Evolutionary conservation across 1,284 basidiomycete species (phyloP).

Genomic region (Chondrostereum purpureum): DNA sequence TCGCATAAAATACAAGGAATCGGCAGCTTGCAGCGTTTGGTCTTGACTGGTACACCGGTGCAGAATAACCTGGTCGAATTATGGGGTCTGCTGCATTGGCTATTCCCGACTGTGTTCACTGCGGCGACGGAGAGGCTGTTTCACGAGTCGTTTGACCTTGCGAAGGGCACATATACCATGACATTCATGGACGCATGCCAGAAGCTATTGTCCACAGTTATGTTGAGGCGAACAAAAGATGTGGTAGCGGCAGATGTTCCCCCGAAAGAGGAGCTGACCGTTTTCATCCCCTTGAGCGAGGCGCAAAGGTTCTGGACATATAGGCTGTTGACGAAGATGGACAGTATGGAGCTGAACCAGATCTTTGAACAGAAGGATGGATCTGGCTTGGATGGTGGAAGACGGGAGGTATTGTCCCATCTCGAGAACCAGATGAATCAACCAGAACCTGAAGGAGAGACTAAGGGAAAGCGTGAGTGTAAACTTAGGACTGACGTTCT

Average conservation of each 20-base stretch:
- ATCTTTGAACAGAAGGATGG: conserved; percentile 36
- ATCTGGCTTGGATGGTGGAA: conserved; percentile 24
- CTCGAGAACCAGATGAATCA: conserved; percentile 29
- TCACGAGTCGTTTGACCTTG: conserved; percentile 45
- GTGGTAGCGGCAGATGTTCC: conserved; percentile 45
- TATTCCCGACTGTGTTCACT: conserved; percentile 50
- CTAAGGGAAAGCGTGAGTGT: conserved; percentile 17
- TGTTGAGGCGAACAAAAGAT: conserved; percentile 57
- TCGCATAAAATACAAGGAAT: conserved; percentile 38
- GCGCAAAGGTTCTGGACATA: conserved; percentile 59
- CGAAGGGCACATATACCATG: conserved; percentile 41
- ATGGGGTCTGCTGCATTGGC: conserved; percentile 49
- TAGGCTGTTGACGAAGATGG: conserved; percentile 45
- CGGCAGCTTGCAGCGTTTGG: conserved; percentile 45
- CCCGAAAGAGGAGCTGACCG: conserved; percentile 48
- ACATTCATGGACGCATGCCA: conserved; percentile 42
- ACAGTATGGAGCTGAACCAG: conserved; percentile 37
- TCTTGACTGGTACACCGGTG: conserved; percentile 57
- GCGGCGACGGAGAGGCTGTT: conserved; percentile 39
- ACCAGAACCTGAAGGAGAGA: conserved; percentile 6
- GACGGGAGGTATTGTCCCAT: conserved; percentile 33
- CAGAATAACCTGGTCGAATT: conserved; percentile 61
- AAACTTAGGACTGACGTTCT: neutral
- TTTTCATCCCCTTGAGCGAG: conserved; percentile 52
- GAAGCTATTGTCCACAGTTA: conserved; percentile 41